Conservation (phyloP, 2,329 filamentous ascomycete genomes). For the Colletotrichum shisoi region DNA sequence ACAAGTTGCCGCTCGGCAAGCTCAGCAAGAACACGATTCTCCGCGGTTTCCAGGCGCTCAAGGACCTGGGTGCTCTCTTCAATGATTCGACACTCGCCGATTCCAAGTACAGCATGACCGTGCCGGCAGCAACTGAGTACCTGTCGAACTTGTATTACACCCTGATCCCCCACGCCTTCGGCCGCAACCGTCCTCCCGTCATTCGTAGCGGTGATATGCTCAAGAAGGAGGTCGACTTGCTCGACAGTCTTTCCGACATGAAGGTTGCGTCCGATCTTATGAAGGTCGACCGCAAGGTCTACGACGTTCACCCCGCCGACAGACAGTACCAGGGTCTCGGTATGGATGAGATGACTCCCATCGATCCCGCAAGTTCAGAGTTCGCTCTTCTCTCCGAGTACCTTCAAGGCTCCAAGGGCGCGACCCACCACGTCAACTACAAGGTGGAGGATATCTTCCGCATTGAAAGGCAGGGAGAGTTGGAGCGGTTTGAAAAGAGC, state of each 20-base stretch:
- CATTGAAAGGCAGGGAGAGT: conserved; percentile 77
- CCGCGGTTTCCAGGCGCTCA: conserved; percentile 77
- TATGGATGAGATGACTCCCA: conserved; percentile 77
- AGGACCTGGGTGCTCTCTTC: conserved; percentile 75
- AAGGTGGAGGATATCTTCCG: conserved; percentile 79
- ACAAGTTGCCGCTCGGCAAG: conserved; percentile 84
- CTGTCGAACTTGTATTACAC: conserved; percentile 83
- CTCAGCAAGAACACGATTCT: conserved; percentile 80
- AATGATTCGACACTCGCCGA: conserved; percentile 59
- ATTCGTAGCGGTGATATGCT: conserved; percentile 65
- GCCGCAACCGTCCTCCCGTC: conserved; percentile 74
- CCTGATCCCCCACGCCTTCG: conserved; percentile 82
- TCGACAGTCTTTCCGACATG: conserved; percentile 85
- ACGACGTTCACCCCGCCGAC: conserved; percentile 71
- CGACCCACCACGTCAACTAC: conserved; percentile 70
- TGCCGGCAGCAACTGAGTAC: conserved; percentile 60
- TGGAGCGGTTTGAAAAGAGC: conserved; percentile 70
- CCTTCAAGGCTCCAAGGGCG: conserved; percentile 70
- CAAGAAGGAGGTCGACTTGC: conserved; percentile 78
- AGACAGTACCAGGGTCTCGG: conserved; percentile 74
- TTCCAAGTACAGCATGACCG: conserved; percentile 52
- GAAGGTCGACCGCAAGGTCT: conserved; percentile 63
- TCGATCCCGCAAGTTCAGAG: conserved; percentile 67
- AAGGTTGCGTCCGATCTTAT: conserved; percentile 81
- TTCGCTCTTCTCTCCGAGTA: conserved; percentile 72